Conservation (phyloP, 495 filamentous ascomycete genomes). For the Hypoxylon fuscum region DNA sequence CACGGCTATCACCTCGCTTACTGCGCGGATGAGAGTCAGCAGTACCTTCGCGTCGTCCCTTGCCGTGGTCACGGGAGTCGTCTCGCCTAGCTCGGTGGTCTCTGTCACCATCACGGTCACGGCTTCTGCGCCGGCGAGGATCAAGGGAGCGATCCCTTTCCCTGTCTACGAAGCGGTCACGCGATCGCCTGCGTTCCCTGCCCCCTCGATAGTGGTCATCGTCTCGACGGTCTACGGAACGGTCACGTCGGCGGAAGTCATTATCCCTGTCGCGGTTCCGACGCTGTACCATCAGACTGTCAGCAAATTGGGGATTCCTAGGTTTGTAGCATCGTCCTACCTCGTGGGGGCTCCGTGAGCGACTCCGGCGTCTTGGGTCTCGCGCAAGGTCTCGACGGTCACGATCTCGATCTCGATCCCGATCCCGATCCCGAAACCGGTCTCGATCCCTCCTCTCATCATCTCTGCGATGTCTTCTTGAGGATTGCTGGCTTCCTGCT, state of each 20-base stretch:
- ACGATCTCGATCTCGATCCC: conserved; percentile 60
- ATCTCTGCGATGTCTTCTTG: conserved; percentile 76
- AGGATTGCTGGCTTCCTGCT: conserved; percentile 86
- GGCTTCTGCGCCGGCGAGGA: conserved; percentile 67
- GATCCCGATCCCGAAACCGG: conserved; percentile 66
- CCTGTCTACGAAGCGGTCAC: conserved; percentile 66
- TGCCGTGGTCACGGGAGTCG: conserved; percentile 76
- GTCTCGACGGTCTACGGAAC: conserved; percentile 77
- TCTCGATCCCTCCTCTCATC: conserved; percentile 76
- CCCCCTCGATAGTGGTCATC: conserved; percentile 72
- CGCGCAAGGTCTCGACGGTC: conserved; percentile 61
- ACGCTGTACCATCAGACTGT: conserved; percentile 55
- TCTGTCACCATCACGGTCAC: conserved; percentile 65
- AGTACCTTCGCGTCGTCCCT: conserved; percentile 77
- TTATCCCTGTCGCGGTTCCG: conserved; percentile 61
- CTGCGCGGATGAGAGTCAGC: conserved; percentile 76
- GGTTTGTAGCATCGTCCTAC: conserved; percentile 56
- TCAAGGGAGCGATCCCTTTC: conserved; percentile 65
- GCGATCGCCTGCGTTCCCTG: conserved; percentile 66
- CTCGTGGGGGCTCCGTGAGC: conserved; percentile 75
- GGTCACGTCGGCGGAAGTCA: conserved; percentile 74
- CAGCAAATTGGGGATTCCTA: conserved; percentile 34
- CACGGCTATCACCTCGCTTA: conserved; percentile 72
- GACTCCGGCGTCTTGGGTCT: conserved; percentile 69
- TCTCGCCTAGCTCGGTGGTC: conserved; percentile 81